phyloP scores from a whole-genome alignment of 192 early-diverging fungal genomes.

The Podila epigama region DNA sequence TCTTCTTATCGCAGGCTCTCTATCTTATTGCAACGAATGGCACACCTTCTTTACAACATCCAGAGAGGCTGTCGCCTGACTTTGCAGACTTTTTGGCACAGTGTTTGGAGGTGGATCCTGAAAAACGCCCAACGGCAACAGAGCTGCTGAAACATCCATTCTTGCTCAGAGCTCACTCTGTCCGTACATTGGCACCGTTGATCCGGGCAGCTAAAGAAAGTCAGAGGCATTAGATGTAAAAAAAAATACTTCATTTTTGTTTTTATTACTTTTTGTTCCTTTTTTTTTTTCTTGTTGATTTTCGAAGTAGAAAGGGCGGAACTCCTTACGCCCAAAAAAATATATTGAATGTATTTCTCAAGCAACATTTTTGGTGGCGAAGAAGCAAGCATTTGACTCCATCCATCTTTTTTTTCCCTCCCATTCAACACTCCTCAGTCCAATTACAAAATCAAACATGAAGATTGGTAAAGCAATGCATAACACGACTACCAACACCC shows the following conservation, averaged over 20 bases:
- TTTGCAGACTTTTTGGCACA: conserved; percentile 85
- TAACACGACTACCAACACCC: too few species aligned
- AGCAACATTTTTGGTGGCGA: too few species aligned
- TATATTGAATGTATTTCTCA: too few species aligned
- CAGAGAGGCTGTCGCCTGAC: conserved; percentile 70
- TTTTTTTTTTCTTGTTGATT: too few species aligned
- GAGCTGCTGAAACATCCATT: conserved; percentile 88
- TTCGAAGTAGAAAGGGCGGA: too few species aligned
- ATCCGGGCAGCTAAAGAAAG: conserved; percentile 74
- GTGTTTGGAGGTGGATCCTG: conserved; percentile 82
- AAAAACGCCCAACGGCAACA: conserved; percentile 75
- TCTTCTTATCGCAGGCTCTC: conserved; percentile 61
- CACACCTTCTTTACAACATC: conserved; percentile 87
- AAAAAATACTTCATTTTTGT: too few species aligned
- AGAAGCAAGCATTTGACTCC: not conserved
- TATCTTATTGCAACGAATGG: conserved; percentile 96
- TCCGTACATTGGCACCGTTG: conserved; percentile 78
- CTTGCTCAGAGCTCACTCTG: conserved; percentile 78
- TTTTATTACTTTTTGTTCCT: too few species aligned
- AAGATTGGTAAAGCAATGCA: not conserved
- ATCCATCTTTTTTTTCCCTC: not conserved
- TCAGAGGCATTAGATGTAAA: conserved; percentile 11
- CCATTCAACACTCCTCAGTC: not conserved
- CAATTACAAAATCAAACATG: not conserved
- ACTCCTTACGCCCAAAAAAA: too few species aligned